Evolutionary conservation across 1,139 yeast genomes (phyloP).

Genomic region (Lodderomyces jiufengensis): DNA sequence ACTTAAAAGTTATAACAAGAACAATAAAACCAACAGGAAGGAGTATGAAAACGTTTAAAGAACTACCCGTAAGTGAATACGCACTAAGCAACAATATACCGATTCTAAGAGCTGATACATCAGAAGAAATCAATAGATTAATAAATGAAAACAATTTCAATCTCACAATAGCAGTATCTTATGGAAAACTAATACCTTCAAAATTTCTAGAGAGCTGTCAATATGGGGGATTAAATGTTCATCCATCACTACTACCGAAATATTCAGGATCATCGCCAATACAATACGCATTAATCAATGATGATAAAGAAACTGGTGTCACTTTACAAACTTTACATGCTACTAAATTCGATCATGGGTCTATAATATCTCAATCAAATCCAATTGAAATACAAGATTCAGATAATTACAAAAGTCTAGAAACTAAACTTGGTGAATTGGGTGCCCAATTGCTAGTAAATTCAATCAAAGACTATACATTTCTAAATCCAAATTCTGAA

Average conservation of each 20-base stretch:
- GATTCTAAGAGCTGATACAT: constrained; percentile 57
- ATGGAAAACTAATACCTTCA: constrained; percentile 74
- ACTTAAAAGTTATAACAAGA: constrained; percentile 56
- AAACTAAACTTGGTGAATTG: constrained; percentile 45
- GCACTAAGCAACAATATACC: constrained; percentile 32
- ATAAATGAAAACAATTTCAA: constrained; percentile 35
- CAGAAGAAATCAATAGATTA: constrained; percentile 45
- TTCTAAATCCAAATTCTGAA: constrained; percentile 13
- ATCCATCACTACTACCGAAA: constrained; percentile 83
- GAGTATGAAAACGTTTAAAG: constrained; percentile 42
- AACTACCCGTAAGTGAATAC: constrained; percentile 53
- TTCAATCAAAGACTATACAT: constrained; percentile 34
- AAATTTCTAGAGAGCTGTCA: constrained; percentile 44
- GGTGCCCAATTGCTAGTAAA: constrained; percentile 60
- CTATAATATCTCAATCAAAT: constrained; percentile 57
- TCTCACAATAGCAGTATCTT: constrained; percentile 84
- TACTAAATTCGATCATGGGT: constrained; percentile 77
- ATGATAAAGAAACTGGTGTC: constrained; percentile 69
- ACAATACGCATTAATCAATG: constrained; percentile 70
- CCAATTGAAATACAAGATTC: constrained; percentile 31
- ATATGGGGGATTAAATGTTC: constrained; percentile 82
- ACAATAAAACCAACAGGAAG: constrained; percentile 73
- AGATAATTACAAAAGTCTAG: constrained; percentile 45
- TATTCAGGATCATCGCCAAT: constrained; percentile 91
- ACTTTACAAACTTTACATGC: constrained; percentile 91